Base-by-base conservation (phyloP, 2,329 filamentous ascomycete species). In the Neopestalotiopsis sp. region DNA sequence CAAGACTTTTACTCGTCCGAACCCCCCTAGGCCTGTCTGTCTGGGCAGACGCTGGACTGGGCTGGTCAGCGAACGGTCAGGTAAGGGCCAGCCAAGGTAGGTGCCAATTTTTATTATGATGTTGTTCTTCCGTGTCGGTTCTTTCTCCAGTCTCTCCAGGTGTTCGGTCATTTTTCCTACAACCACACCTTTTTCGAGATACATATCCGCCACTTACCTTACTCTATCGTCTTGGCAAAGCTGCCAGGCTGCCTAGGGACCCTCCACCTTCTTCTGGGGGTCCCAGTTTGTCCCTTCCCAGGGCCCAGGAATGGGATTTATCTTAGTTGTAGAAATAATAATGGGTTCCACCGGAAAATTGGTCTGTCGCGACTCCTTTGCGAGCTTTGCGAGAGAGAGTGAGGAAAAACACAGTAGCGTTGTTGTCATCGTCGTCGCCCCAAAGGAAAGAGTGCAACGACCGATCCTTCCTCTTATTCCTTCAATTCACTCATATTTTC, bases 171-270 rank as follows among this genome's bases (percentile, higher is more conserved):
- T 59, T 14, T 58, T n/a, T 58, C 20, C 59, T 40, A 40, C 34
- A 13, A 62, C 59, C 59, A 62, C 59, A 62, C 32, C 59, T 40
- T 42, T 62, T 62, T 30, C 13, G 17, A 52, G 32, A 34, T 62
- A 20, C 59, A 34, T 17, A n/a, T 62, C 32, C 59, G 59, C 59
- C 34, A 52, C 45, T 38, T 52, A 52, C 30, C 59, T 28, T 62
- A 38, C 59, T 62, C 59, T 62, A 62, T 62, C 59, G 59, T 62
- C 59, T 62, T 62, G 59, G 59, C 59, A 62, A 40, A 62, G 30
- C 59, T 40, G 30, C 34, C 59, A 40, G 40, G 30, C 59, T 40
- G 30, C 34, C 59, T 34, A 62, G 59, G 59, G 34, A 17, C 45
- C 45, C 20, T 20, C 45, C 17, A 52, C 45, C 45, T 52, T 28